Base-by-base conservation (phyloP, 305 asterid genomes). In the Plantago lanceolata region DNA sequence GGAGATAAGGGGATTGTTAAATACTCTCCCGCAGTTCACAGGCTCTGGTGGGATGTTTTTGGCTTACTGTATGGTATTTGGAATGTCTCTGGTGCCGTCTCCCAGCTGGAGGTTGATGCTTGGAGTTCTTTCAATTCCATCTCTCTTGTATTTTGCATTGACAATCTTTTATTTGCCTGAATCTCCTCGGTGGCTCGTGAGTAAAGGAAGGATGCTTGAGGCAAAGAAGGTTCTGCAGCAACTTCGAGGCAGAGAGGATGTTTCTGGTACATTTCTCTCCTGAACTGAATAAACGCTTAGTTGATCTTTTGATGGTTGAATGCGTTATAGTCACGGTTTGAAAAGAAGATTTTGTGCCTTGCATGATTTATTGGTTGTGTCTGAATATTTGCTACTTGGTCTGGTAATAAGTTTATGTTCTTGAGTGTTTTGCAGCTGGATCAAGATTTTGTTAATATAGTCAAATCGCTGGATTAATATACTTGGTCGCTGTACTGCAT, bases 161-260 rank as follows among this genome's bases (percentile, higher is more conserved):
- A 73, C 76, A 4, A 82, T 90, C 3, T 65, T 88, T 58, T 90
- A 73, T 76, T 76, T 90, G 63, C 97, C 97, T n/a, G 97, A 90
- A 72, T 88, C 97, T 74, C 96, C 97, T 74, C 83, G 97, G 29
- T 90, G 97, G 97, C 86, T 90, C 5, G 97, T 90, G 19, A 90
- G 96, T 68, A 88, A 90, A 85, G 97, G 97, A 69, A 84, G 72
- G 73, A 90, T 90, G 97, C 68, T 64, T 0, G 95, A 90, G 82
- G 96, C 97, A 2, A 90, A 80, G 83, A 68, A 28, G 29, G 94
- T 90, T 68, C 59, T 90, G 79, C 97, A 90, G 77, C 74, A 75
- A 67, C 73, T 88, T 63, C 96, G 97, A 50, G 96, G 96, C 73
- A 67, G 85, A 72, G 97, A 88, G 72, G 97, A 90, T 61, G 97